Base-by-base conservation (phyloP, 2,329 filamentous ascomycete species). In the Aspergillus caelatus region DNA sequence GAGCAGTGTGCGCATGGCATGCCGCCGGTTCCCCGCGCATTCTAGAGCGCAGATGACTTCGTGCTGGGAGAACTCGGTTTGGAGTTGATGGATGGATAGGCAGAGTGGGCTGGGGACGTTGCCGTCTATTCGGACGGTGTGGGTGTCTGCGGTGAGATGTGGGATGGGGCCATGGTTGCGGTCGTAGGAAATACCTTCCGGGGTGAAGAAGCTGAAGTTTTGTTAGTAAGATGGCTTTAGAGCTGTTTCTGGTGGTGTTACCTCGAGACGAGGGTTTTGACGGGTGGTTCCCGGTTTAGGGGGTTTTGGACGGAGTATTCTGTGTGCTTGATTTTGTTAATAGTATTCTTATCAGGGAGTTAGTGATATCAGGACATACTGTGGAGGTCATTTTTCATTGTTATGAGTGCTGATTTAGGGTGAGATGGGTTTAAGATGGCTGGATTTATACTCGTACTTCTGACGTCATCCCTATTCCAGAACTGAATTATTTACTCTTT, bases 21-120 rank as follows among this genome's bases (percentile, higher is more conserved):
- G 85, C 12, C 86, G 81, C 9, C 86, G 77, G 67, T 88, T 88
- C 23, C 86, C 86, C 3, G 86, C 86, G 67, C 86, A 88, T 76
- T 87, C 85, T 1, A 88, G 76, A 1, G 84, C 83, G 65, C 84
- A 86, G n/a, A 83, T 77, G 14, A 88, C 82, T 62, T 78, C 80
- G 68, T 87, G 81, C 67, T 88, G 86, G 1, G 79, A 75, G 56
- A 86, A 83, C 6, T 81, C 72, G 5, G 78, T 75, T 57, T 76
- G 67, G 7, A 88, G 77, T 50, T 86, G 79, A 9, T 75, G 59
- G 16, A 86, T 72, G 2, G 82, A 80, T 26, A 88, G 76, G 2
- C 75, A 74, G 6, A 86, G 71, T 1, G 78, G 74, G 1, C 75
- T 76, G 9, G 74, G 64, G 14, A 87, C 83, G 11, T 79, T 73